phyloP scores from a whole-genome alignment of 2,329 filamentous ascomycete genomes.

The Penicillium sp. region DNA sequence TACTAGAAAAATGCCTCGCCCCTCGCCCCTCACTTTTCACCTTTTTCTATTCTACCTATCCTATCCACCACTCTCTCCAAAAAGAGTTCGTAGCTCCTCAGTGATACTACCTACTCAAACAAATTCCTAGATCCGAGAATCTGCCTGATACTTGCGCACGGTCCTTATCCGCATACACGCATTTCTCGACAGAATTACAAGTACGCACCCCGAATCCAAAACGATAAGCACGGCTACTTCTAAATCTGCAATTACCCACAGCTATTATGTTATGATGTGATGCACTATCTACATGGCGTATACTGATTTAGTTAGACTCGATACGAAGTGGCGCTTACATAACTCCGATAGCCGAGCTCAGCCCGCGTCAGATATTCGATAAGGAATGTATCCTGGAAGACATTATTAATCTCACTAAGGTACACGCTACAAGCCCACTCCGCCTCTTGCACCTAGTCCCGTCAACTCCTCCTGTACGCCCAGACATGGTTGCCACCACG shows the following conservation, averaged over 20 bases:
- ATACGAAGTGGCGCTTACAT: neutral
- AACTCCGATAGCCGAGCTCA: neutral
- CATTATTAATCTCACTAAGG: neutral
- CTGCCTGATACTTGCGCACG: no score
- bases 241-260: neutral
- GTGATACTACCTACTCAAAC: no score
- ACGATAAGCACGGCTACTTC: neutral
- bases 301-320: neutral
- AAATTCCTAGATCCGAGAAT: no score
- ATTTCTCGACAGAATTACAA: no score
- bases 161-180: no score
- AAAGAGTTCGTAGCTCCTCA: no score
- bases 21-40: no score
- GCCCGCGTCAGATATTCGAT: neutral
- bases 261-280: neutral
- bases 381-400: neutral
- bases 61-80: no score
- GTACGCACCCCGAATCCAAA: neutral
- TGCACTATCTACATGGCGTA: neutral
- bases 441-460: neutral
- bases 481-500: constrained; percentile 5
- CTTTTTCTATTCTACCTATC: no score
- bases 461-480: neutral
- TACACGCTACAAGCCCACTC: neutral
- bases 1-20: fast-evolving